A percentile compares a stretch with the other conserved stretches of the same genome.
These are phyloP conservation scores for Rhizopus delemar DNA, from an alignment of 371 early-diverging fungal species.

Conservation along the genomic window DNA sequence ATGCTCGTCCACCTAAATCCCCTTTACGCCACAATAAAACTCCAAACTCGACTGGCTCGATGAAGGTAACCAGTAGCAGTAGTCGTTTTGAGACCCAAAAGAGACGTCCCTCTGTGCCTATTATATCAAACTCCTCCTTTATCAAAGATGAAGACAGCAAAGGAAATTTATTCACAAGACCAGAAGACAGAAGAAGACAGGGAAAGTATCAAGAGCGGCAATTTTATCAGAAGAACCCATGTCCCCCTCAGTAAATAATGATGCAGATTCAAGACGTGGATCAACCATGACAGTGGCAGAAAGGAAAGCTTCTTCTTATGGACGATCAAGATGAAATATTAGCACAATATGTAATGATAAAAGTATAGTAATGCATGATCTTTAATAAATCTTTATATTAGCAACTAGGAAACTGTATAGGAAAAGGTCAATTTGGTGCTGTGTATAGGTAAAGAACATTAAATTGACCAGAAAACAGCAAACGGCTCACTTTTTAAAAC, in stretches of 20 bases:
- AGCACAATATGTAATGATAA: neutral
- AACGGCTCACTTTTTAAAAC: neutral
- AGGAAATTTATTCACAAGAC: neutral
- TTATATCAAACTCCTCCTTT: neutral
- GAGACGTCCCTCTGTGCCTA: slow-evolving; percentile 20
- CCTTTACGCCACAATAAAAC: slow-evolving; percentile 26
- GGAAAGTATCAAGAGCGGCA: neutral
- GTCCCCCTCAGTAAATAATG: neutral
- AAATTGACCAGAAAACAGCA: neutral
- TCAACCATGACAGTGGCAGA: neutral
- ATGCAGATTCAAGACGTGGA: neutral
- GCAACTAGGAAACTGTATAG: slow-evolving; percentile 90
- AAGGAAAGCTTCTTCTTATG: neutral
- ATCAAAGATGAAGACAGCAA: slow-evolving; percentile 1
- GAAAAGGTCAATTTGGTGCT: slow-evolving; percentile 89
- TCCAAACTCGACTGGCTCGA: neutral
- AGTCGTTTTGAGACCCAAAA: slow-evolving; percentile 12
- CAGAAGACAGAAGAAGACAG: neutral
- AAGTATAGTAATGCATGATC: neutral
- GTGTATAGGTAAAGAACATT: slow-evolving; percentile 63
- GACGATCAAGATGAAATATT: neutral
- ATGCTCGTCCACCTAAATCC: slow-evolving; percentile 38
- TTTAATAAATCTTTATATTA: slow-evolving; percentile 12
- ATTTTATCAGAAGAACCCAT: neutral
- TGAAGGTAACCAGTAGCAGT: neutral